These are phyloP conservation scores for Wickerhamomyces tratensis DNA, from an alignment of 805 yeast species.

Conservation along the genomic window DNA sequence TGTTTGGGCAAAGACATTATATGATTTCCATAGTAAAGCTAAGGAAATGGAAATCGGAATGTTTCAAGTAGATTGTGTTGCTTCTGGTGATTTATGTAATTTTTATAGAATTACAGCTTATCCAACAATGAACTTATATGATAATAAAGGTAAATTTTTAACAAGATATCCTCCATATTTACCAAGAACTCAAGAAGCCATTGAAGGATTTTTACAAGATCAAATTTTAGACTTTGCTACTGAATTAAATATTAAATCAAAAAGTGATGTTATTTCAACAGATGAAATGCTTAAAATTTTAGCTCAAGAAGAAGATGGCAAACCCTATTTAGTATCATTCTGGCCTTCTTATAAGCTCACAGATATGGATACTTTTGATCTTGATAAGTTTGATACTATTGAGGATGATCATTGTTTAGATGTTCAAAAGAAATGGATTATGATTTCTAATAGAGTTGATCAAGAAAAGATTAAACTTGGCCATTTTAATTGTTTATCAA, in stretches of 20 bases:
- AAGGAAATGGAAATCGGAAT: conserved; percentile 37
- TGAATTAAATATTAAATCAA: conserved; percentile 28
- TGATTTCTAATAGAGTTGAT: conserved; percentile 38
- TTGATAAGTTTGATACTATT: conserved; percentile 25
- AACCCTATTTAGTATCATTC: conserved; percentile 51
- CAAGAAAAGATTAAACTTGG: conserved; percentile 30
- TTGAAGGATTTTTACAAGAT: conserved; percentile 44
- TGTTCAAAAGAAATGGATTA: conserved; percentile 48
- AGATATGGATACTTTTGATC: conserved; percentile 20
- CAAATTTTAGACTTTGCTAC: conserved; percentile 37
- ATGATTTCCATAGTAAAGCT: conserved; percentile 34
- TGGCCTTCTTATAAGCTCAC: conserved; percentile 47
- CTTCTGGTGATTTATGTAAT: conserved; percentile 76
- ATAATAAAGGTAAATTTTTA: conserved; percentile 35
- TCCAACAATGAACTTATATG: conserved; percentile 67
- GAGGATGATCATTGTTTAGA: conserved; percentile 40
- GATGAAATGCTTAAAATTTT: conserved; percentile 36
- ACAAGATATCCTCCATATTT: conserved; percentile 38
- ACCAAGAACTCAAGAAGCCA: conserved; percentile 36
- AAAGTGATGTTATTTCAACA: conserved; percentile 29
- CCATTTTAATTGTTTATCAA: conserved; percentile 50
- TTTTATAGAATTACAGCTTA: conserved; percentile 53
- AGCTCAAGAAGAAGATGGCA: conserved; percentile 34
- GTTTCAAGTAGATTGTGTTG: conserved; percentile 79
- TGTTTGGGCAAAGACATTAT: conserved; percentile 63